phyloP scores from a whole-genome alignment of 345 rosid genomes.

The Citrus glauca region DNA sequence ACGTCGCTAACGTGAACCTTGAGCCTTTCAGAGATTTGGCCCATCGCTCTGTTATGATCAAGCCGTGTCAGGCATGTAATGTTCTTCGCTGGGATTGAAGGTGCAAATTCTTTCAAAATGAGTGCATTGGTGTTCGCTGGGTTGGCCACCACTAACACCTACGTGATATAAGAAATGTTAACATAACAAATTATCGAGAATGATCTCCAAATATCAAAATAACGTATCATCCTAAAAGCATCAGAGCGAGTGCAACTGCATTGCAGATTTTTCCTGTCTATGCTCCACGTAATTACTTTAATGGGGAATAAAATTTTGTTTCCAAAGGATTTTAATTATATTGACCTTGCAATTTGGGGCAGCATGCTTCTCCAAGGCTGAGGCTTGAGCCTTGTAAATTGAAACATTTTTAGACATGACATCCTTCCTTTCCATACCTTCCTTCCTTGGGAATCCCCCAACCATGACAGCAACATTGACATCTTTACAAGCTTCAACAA shows the following conservation, averaged over 20 bases:
- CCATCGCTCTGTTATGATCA: slow-evolving; percentile 81
- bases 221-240: not conserved
- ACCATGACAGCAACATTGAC: slow-evolving; percentile 70
- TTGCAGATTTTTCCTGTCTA: no score
- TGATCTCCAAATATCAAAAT: not conserved
- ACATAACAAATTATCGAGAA: not conserved
- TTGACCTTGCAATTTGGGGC: slow-evolving; percentile 68
- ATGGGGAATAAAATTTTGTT: not conserved
- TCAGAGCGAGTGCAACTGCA: not conserved
- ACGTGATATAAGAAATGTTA: not conserved
- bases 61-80: slow-evolving; percentile 80
- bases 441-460: slow-evolving; percentile 64
- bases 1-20: slow-evolving; percentile 50
- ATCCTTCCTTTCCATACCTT: slow-evolving; percentile 82
- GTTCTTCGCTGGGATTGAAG: slow-evolving; percentile 74
- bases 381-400: slow-evolving; percentile 84
- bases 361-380: slow-evolving; percentile 69
- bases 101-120: slow-evolving; percentile 73
- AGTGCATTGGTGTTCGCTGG: slow-evolving; percentile 92
- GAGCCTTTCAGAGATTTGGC: slow-evolving; percentile 63
- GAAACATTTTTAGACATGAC: slow-evolving; percentile 60
- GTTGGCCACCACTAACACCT: slow-evolving; percentile 74
- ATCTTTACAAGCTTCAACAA: slow-evolving; percentile 59
- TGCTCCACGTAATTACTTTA: not conserved
- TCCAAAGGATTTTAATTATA: not conserved